These are phyloP conservation scores for Zea mays DNA, from an alignment of 176 grass and related monocot genomes.

Conservation along the genomic window DNA sequence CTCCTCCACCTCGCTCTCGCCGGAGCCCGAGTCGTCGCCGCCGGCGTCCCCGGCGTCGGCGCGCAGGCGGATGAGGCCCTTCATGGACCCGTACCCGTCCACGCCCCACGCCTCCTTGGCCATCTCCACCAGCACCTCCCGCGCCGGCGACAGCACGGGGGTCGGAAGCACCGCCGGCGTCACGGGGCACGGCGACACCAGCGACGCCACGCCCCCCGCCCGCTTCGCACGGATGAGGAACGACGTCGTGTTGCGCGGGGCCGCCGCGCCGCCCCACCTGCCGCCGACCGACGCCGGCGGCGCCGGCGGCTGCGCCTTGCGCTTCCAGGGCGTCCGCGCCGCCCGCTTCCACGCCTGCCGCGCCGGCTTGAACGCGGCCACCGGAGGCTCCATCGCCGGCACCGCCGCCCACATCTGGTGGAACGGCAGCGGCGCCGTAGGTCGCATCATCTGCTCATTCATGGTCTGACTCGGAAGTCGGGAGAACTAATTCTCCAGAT, in stretches of 20 bases:
- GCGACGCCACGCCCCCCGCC: conserved; percentile 67
- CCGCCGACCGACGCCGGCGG: conserved; percentile 26
- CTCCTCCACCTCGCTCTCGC: conserved; percentile 96
- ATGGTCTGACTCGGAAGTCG: conserved; percentile 39
- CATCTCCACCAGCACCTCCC: conserved; percentile 96
- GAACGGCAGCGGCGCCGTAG: conserved; percentile 46
- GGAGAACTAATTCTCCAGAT: conserved; percentile 40
- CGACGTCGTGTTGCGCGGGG: conserved; percentile 93
- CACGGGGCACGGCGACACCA: conserved; percentile 88
- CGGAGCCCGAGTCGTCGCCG: conserved; percentile 57
- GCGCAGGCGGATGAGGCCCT: conserved; percentile 90
- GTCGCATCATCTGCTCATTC: conserved; percentile 82
- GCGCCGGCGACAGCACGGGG: conserved; percentile 73
- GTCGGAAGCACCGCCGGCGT: conserved; percentile 88
- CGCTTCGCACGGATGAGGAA: conserved; percentile 94
- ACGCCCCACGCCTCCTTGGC: conserved; percentile 98
- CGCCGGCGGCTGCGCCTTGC: conserved; percentile 17
- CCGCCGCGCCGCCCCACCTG: conserved; percentile 52
- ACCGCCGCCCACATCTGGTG: conserved; percentile 39
- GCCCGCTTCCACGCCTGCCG: conserved; percentile 46
- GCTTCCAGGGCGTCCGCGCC: conserved; percentile 33
- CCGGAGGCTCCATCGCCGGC: conserved; percentile 30
- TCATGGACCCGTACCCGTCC: conserved; percentile 96
- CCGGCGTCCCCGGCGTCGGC: conserved; percentile 41
- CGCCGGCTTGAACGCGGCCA: conserved; percentile 31